phyloP scores from a whole-genome alignment of 805 yeast genomes.

The Ogataea philodendri region DNA sequence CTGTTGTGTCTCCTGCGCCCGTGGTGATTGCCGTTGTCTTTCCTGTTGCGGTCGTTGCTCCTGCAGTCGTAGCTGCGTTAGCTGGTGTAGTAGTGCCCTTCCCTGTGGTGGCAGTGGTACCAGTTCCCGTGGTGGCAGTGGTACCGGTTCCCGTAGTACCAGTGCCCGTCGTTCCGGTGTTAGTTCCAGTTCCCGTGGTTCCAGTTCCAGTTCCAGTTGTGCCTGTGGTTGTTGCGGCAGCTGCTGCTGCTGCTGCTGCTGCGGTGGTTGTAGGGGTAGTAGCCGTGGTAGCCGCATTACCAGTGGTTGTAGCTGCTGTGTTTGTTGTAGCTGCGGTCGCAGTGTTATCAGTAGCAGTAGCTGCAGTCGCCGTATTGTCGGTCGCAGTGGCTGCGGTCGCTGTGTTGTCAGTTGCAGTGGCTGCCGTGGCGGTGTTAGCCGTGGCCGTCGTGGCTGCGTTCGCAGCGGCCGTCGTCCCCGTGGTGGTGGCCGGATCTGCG shows the following conservation, averaged over 20 bases:
- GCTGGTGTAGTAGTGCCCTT: constrained; percentile 1
- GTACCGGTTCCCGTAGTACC: neutral
- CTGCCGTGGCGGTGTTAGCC: constrained; percentile 14
- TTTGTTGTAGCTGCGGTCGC: neutral
- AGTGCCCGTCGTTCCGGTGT: neutral
- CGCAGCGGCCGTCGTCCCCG: constrained; percentile 13
- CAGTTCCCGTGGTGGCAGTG: constrained; percentile 25
- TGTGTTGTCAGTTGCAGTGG: constrained; percentile 13
- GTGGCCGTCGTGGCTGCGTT: constrained; percentile 19
- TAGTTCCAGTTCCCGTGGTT: constrained; percentile 28
- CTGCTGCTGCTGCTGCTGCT: constrained; percentile 1
- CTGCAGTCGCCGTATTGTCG: constrained; percentile 10
- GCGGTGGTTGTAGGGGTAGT: neutral
- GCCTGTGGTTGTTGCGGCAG: constrained; percentile 13
- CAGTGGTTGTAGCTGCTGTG: constrained; percentile 9
- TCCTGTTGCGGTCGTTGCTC: too few species aligned
- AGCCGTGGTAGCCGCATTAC: neutral
- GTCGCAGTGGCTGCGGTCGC: constrained; percentile 24
- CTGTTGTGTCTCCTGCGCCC: too few species aligned
- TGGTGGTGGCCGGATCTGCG: constrained; percentile 16
- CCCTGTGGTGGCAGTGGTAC: too few species aligned
- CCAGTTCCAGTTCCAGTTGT: constrained; percentile 14
- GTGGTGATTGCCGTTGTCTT: too few species aligned
- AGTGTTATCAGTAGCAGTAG: neutral
- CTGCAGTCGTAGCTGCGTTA: too few species aligned